Percentiles rank a stretch among this genome's conserved stretches.
phyloP scores from a whole-genome alignment of 768 basidiomycete genomes.

The Ramaria sp. region DNA sequence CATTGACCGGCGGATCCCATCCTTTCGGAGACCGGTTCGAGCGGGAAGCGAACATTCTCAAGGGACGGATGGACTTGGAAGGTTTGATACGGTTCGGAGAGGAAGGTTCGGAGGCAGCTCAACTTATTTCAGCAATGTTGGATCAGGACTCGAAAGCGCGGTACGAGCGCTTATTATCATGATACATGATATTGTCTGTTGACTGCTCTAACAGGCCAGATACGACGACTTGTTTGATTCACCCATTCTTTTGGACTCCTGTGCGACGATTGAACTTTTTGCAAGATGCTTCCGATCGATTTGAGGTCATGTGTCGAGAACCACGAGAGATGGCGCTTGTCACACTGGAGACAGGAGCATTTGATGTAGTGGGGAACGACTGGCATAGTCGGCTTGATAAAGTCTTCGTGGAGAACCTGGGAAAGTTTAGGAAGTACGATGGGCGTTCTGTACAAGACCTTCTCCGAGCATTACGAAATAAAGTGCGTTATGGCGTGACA shows the following conservation, averaged over 20 bases:
- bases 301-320: constrained; percentile 95
- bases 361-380: constrained; percentile 72
- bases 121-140: constrained; percentile 74
- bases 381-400: constrained; percentile 86
- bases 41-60: constrained; percentile 88
- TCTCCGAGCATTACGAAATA: constrained; percentile 86
- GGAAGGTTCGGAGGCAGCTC: constrained; percentile 83
- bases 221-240: constrained; percentile 74
- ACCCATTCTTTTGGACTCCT: constrained; percentile 97
- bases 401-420: constrained; percentile 85
- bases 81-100: constrained; percentile 77
- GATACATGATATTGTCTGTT: neutral
- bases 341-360: constrained; percentile 60
- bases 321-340: constrained; percentile 71
- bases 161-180: constrained; percentile 30
- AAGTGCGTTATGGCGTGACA: constrained; percentile 39
- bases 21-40: constrained; percentile 92
- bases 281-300: constrained; percentile 96
- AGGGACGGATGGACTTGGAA: constrained; percentile 60
- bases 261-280: constrained; percentile 80
- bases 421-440: constrained; percentile 97
- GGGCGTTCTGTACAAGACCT: constrained; percentile 85
- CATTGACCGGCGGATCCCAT: constrained; percentile 80
- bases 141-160: constrained; percentile 61
- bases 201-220: constrained; percentile 50